Evolutionary conservation across 305 asterid genomes (phyloP).

Genomic region (Rubia balearica): DNA sequence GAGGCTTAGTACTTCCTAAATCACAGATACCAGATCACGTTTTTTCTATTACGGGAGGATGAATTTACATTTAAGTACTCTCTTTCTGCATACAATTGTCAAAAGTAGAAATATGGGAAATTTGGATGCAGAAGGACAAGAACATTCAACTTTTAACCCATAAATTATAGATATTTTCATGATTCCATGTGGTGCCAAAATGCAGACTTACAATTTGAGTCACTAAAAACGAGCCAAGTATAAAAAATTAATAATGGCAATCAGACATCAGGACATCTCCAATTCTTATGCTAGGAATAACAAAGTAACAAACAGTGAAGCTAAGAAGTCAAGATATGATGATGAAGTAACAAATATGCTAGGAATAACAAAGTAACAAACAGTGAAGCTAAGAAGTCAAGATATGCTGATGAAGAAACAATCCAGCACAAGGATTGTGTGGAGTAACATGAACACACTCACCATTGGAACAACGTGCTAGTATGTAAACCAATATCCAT

Average conservation of each 20-base stretch:
- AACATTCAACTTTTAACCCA: not conserved
- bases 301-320: not conserved
- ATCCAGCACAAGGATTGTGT: not conserved
- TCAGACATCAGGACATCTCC: not conserved
- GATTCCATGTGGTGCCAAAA: not conserved
- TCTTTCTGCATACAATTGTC: not conserved
- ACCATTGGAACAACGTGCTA: not conserved
- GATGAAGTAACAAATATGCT: too few relatives aligned
- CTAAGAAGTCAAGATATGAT: not conserved
- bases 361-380: not conserved
- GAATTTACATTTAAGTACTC: not conserved
- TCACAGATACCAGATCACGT: too few relatives aligned
- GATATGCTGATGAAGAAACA: constrained; percentile 2
- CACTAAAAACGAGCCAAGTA: not conserved
- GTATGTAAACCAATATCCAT: not conserved
- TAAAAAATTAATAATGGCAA: not conserved
- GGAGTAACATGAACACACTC: not conserved
- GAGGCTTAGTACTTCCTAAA: not conserved
- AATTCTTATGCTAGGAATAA: not conserved
- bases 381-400: not conserved
- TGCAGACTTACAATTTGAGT: not conserved
- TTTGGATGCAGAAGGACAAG: not conserved
- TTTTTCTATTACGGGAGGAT: not conserved
- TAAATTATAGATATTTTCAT: too few relatives aligned
- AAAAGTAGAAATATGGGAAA: not conserved